Evolutionary conservation across 371 early-diverging fungal genomes (phyloP), one percentile per base, ranked within the genome.

Genomic region (Mortierella sp.): DNA sequence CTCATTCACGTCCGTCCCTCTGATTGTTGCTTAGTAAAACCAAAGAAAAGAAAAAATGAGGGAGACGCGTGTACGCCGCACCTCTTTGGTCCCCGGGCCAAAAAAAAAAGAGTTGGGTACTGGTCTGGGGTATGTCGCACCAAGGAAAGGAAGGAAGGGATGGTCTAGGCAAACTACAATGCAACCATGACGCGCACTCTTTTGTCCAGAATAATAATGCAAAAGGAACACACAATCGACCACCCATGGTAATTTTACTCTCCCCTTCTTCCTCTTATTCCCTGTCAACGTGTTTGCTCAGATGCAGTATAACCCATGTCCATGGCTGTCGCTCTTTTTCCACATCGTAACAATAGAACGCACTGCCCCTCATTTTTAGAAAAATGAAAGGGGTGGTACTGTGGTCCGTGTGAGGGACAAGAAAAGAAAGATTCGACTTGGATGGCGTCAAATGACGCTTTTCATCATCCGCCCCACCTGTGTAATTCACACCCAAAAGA

Each of bases 391-490:
- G 34, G 4, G 45, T 16, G 22, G 19, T 34, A 19, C 31, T 37
- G 26, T 34, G 67, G 52, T 13, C 40, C 14, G 50, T 39, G 50
- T 22, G 47, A 50, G n/a, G 44, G 2, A 29, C 14, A 24, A 41
- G 48, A 31, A 22, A 34, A 22, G 24, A 47, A 45, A 44, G 11
- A 39, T 26, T 13, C 34, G 47, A 19, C 22, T 44, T 61, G 47
- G 52, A 79, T 79, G 79, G 79, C 79, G 79, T 80, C 80, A 80
- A 76, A 81, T 81, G 81, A 81, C 74, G 77, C 11, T 70, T 40
- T 41, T 85, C 87, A 3, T 19, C 29, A 34, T n/a, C 19, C 29
- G 7, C 55, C 19, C 16, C 19, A 3, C 16, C 19, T 55, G 29
- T 19, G 5, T 31, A 34, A 58, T 34, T 34, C 53, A 47, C 41